A percentile compares a stretch with the other conserved stretches of the same genome.
Evolutionary conservation across 2,329 filamentous ascomycete species (phyloP).

Genomic region (Fusarium pseudonygamai): DNA sequence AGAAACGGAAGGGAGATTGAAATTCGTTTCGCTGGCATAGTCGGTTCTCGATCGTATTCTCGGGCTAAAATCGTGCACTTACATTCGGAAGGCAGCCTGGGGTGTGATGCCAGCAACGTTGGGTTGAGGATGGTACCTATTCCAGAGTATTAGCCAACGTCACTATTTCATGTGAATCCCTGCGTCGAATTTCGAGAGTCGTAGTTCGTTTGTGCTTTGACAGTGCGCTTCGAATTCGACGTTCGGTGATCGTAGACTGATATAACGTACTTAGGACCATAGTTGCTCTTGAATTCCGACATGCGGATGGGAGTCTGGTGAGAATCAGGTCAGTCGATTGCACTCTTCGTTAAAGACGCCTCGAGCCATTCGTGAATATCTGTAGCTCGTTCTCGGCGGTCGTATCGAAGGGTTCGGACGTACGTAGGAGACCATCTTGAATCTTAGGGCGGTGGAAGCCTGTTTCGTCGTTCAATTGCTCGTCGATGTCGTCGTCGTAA

Average conservation of each 20-base stretch:
- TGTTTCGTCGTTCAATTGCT: conserved; percentile 51
- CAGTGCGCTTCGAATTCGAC: background rate
- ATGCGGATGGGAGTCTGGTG: conserved; percentile 58
- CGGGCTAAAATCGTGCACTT: conserved; percentile 47
- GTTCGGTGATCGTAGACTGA: background rate
- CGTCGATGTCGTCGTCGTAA: conserved; percentile 43
- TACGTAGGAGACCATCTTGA: conserved; percentile 56
- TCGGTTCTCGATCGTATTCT: background rate
- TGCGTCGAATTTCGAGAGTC: background rate
- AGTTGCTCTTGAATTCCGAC: conserved; percentile 67
- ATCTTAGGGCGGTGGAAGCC: conserved; percentile 44
- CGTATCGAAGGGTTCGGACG: conserved; percentile 21
- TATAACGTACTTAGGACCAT: conserved; percentile 69
- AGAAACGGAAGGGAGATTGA: conserved; percentile 33
- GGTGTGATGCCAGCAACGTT: conserved; percentile 64
- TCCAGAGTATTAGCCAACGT: conserved; percentile 42
- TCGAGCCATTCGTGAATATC: conserved; percentile 13
- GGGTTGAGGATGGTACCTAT: conserved; percentile 68
- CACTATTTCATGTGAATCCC: background rate
- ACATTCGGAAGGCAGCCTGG: conserved; percentile 60
- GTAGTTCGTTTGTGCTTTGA: background rate
- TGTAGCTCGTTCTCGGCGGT: background rate
- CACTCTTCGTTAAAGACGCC: background rate
- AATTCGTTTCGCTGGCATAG: conserved; percentile 17
- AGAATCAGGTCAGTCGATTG: conserved; percentile 45